Evolutionary conservation across 1,284 basidiomycete species (phyloP), one percentile per base, ranked within the genome.

Genomic region (Cutaneotrichosporon sp.): DNA sequence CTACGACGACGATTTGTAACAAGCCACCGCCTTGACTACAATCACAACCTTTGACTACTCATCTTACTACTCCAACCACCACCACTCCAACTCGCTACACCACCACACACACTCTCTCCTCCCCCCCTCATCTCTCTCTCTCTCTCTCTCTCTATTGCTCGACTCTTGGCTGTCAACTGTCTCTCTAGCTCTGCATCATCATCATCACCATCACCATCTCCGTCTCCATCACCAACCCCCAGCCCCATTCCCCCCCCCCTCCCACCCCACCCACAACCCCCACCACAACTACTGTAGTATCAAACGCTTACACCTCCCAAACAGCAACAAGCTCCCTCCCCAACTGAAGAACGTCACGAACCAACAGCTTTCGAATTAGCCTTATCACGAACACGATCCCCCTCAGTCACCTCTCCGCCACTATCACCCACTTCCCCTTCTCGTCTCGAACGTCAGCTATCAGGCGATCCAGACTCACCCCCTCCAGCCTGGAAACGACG

Each of bases 401-500:
- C 52, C 16, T 51, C 53, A n/a, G 10, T 51, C 33, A 20, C 35
- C 20, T 17, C 46, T 41, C 39, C 57, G 1, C 55, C 51, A 25
- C 47, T 47, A 10, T 49, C 54, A 5, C 37, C 46, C 7, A 49
- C 62, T 8, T 64, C 63, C 11, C 62, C 58, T 62, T 24, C 52
- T 54, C 60, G 67, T 61, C 59, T 60, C 51, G 7, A 55, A 24
- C 60, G 65, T 5, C 62, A 62, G 31, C 52, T 71, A 12, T 70
- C 71, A 16, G 67, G 65, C 41, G 68, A 70, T 41, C 68, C 67
- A 8, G 65, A 69, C 19, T 61, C 62, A 4, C 68, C 69, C 10
- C 67, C 69, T 16, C 68, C 69, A 20, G 68, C 67, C n/a, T 73
- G 71, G 71, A 68, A 66, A 37, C 62, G 71, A 12, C 59, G 71